Evolutionary conservation across 2,329 filamentous ascomycete genomes (phyloP).

Genomic region (Alternaria conjuncta): DNA sequence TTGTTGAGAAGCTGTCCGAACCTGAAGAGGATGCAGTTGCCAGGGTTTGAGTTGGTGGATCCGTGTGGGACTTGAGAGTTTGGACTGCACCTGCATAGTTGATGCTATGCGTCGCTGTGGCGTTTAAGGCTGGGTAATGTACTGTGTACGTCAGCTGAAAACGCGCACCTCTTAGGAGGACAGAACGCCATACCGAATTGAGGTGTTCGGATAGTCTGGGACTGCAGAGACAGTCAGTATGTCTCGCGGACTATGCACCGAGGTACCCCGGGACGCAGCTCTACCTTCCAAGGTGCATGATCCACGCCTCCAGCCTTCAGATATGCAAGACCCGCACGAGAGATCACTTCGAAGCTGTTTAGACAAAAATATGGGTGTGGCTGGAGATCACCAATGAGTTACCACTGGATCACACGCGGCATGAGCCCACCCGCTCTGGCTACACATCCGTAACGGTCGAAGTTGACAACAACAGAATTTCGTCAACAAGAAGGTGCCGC

Average conservation of each 20-base stretch:
- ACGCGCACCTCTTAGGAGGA: background rate
- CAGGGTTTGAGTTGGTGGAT: constrained; percentile 24
- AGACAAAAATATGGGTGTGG: background rate
- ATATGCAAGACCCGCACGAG: background rate
- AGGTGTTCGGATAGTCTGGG: background rate
- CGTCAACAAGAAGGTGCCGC: background rate
- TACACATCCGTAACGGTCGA: background rate
- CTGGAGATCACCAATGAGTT: no score
- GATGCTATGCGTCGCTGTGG: background rate
- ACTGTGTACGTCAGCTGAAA: background rate
- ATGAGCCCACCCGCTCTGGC: background rate
- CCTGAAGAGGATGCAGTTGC: constrained; percentile 19
- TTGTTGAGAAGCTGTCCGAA: constrained; percentile 18
- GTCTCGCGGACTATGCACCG: background rate
- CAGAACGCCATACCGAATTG: background rate
- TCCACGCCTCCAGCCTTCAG: background rate
- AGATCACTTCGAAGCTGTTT: background rate
- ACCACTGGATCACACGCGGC: background rate
- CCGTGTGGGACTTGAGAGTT: no score
- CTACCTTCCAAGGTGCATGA: background rate
- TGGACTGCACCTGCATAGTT: background rate
- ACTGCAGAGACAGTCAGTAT: background rate
- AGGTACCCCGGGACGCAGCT: background rate
- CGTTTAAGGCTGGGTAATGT: background rate
- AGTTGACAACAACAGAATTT: background rate